Percentiles rank a stretch among this genome's conserved stretches.
These are phyloP conservation scores for Cladophialophora immunda DNA, from an alignment of 2,329 filamentous ascomycete species.

Conservation along the genomic window DNA sequence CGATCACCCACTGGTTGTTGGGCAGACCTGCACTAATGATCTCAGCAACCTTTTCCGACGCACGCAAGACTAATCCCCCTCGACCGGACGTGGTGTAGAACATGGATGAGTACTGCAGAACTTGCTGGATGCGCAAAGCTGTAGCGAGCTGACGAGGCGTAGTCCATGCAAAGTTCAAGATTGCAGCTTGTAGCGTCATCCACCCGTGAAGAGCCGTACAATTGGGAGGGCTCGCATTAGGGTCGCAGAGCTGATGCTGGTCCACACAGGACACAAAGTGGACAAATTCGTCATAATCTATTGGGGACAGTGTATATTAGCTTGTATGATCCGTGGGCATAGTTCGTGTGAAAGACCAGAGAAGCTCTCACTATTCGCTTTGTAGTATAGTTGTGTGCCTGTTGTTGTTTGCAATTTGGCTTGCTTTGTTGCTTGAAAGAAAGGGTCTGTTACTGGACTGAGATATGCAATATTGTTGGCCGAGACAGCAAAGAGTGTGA, in stretches of 20 bases:
- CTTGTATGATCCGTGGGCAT: not conserved
- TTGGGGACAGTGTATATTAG: not conserved
- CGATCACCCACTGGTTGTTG: constrained; percentile 48
- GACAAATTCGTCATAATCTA: constrained; percentile 38
- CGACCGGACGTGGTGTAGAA: constrained; percentile 24
- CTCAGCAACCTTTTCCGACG: constrained; percentile 24
- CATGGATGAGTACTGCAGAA: constrained; percentile 11
- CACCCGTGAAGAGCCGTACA: constrained; percentile 41
- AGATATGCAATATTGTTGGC: not conserved
- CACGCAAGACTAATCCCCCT: constrained; percentile 33
- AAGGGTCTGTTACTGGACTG: not conserved
- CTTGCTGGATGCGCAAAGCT: constrained; percentile 24
- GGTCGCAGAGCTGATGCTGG: constrained; percentile 46
- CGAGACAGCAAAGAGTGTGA: not conserved
- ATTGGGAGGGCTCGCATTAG: constrained; percentile 21
- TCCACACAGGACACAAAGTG: constrained; percentile 45
- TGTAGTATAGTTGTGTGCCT: not conserved
- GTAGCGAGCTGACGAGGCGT: not conserved
- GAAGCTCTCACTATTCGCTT: not conserved
- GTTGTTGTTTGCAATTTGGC: not conserved
- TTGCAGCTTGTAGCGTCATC: constrained; percentile 10
- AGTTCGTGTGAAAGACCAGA: not conserved
- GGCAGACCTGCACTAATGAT: constrained; percentile 40
- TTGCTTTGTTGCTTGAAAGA: constrained; percentile 1
- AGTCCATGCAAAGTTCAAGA: constrained; percentile 11